Evolutionary conservation across 495 filamentous ascomycete species (phyloP), one percentile per base, ranked within the genome.

Genomic region (Xylaria bambusicola): DNA sequence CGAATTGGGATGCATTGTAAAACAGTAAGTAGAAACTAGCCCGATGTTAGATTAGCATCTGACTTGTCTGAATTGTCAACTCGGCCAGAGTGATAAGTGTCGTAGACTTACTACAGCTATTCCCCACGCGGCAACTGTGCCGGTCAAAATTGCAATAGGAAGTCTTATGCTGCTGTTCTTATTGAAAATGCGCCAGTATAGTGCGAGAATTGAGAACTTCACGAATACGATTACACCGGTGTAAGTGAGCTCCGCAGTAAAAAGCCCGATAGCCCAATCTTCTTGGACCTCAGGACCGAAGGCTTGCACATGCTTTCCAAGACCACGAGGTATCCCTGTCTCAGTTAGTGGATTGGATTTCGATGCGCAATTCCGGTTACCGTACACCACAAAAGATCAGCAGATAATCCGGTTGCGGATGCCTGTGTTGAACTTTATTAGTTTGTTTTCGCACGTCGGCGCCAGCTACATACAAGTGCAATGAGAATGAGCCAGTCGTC

Each of bases 1-100:
- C 58, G 50, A 40, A 70, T 59, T 9, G 71, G 69, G 13, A 52
- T 62, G 58, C 71, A 74, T 49, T 74, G 71, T 20, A 56, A 40
- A 21, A 56, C 6, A 1, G 41, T 35, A 12, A 46, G 40, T 10
- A 56, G 18, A 7, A 56, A 10, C 36, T 44, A n/a, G n/a, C n/a
- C n/a, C n/a, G n/a, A n/a, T n/a, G n/a, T n/a, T n/a, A n/a, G n/a
- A n/a, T n/a, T n/a, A n/a, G n/a, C n/a, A n/a, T n/a, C n/a, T n/a
- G n/a, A n/a, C n/a, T n/a, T n/a, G n/a, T n/a, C n/a, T n/a, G n/a
- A n/a, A n/a, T n/a, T n/a, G n/a, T n/a, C n/a, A n/a, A n/a, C n/a
- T n/a, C n/a, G n/a, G n/a, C n/a, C n/a, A n/a, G 15, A 29, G 24
- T 26, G 21, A 29, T 23, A 23, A 27, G n/a, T 18, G 1, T 52